Base-by-base conservation (phyloP, 129 eudicot genomes). In the Flaveria trinervia region DNA sequence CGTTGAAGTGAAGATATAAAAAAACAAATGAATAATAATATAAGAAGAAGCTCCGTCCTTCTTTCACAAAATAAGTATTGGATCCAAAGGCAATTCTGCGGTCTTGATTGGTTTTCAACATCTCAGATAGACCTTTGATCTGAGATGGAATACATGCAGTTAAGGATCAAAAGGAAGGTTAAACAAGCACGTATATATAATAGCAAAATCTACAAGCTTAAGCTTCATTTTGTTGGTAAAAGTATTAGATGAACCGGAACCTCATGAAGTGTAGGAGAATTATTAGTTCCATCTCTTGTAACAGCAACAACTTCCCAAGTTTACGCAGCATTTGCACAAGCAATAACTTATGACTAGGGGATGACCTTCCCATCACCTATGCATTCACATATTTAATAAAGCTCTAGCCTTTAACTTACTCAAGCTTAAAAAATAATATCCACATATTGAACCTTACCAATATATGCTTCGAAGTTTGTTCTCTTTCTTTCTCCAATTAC, bases 301-400 rank as follows among this genome's bases (percentile, higher is more conserved):
- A 93, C 98, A 57, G 98, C 98, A 49, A 93, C 98, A 77, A 93
- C 96, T 46, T 93, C 95, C 74, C 98, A 33, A 62, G 90, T 79
- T 77, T 90, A 67, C 95, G 95, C 52, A 93, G 83, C 33, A 92
- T 80, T 85, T 88, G 98, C 71, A 93, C 98, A 22, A 93, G 96
- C 73, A 93, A 81, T 81, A 93, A 92, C 85, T 93, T 93, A 81
- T 93, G 96, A 75, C 84, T 93, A 14, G 98, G 98, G 61, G 98
- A 93, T 68, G 98, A 93, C 78, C 98, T 93, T 85, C 95, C 98
- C 98, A 93, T 93, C 57, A 93, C 98, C 98, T 93, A 68, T 49
- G 49, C 55, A 67, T 23, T 62, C 36, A 60, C 69, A 18, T 41
- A 28, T 54, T 62, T 59, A 45, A 68, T 69, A 10, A 26, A 16